Evolutionary conservation across 352 stramenopile species (phyloP).

Genomic region (Phytophthora foliorum): DNA sequence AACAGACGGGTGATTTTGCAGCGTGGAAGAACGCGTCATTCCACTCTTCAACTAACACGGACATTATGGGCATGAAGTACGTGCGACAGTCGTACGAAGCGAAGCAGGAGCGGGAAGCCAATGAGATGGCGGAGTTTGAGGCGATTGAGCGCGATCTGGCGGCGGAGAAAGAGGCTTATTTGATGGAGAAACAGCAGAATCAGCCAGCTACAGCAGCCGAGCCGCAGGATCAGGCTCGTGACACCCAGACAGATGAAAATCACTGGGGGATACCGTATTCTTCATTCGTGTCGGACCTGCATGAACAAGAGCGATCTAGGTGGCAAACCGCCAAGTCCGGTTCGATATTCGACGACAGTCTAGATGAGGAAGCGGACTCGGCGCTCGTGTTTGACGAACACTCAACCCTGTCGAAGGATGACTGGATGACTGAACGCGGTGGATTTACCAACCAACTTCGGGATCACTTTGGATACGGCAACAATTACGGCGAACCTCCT

Average conservation of each 20-base stretch:
- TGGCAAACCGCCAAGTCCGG: conserved; percentile 10
- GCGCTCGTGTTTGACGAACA: conserved; percentile 53
- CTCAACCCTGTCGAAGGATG: conserved; percentile 21
- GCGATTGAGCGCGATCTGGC: conserved; percentile 75
- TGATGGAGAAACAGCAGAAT: conserved; percentile 49
- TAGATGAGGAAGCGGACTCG: conserved; percentile 57
- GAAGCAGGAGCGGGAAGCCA: conserved; percentile 62
- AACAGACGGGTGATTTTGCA: conserved; percentile 13
- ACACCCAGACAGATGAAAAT: conserved; percentile 17
- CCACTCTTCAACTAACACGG: conserved; percentile 47
- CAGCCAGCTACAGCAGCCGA: neutral
- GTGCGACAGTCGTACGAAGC: conserved; percentile 69
- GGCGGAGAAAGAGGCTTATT: conserved; percentile 67
- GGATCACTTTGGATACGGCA: conserved; percentile 34
- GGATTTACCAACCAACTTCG: conserved; percentile 24
- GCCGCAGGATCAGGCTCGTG: conserved; percentile 13
- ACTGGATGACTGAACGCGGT: conserved; percentile 21
- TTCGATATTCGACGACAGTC: conserved; percentile 40
- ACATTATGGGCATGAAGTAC: conserved; percentile 64
- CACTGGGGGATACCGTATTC: conserved; percentile 34
- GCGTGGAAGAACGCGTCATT: conserved; percentile 43
- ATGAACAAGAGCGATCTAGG: conserved; percentile 31
- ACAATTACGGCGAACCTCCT: conserved; percentile 28
- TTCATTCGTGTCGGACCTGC: conserved; percentile 37
- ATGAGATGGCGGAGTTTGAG: conserved; percentile 86